A percentile compares a stretch with the other conserved stretches of the same genome.
phyloP scores from a whole-genome alignment of 2,329 filamentous ascomycete genomes.

The Arachnomyces sp. region DNA sequence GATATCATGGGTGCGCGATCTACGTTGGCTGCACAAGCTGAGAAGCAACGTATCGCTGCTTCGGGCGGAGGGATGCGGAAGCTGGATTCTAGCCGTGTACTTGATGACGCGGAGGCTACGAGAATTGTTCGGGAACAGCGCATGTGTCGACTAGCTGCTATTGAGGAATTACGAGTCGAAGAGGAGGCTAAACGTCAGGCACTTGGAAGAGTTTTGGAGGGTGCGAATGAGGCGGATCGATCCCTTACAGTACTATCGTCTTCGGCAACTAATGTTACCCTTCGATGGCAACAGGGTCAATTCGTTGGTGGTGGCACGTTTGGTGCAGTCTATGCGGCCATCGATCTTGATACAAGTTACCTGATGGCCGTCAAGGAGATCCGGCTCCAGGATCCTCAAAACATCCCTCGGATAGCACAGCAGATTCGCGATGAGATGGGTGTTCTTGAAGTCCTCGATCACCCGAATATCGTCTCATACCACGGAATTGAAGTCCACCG shows the following conservation, averaged over 20 bases:
- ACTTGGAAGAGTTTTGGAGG: conserved; percentile 82
- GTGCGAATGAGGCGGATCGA: conserved; percentile 89
- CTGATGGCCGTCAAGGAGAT: conserved; percentile 99
- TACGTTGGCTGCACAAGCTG: conserved; percentile 84
- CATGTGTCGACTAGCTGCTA: conserved; percentile 59
- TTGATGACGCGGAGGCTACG: conserved; percentile 79
- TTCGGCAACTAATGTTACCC: conserved; percentile 85
- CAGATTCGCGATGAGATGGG: conserved; percentile 97
- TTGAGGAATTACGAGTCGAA: conserved; percentile 71
- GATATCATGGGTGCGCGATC: conserved; percentile 98
- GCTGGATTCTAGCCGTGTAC: conserved; percentile 64
- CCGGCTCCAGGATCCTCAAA: conserved; percentile 86
- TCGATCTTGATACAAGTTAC: conserved; percentile 92
- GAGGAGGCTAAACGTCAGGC: conserved; percentile 79
- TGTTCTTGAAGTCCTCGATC: conserved; percentile 87
- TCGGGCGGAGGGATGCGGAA: conserved; percentile 66
- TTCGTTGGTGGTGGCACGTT: conserved; percentile 96
- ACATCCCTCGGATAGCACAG: conserved; percentile 86
- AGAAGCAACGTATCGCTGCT: conserved; percentile 79
- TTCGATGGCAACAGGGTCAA: conserved; percentile 98
- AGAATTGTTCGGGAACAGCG: conserved; percentile 67
- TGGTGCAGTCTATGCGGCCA: conserved; percentile 92
- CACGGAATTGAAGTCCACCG: conserved; percentile 96
- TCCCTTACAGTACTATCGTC: conserved; percentile 90
- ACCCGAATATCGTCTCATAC: conserved; percentile 96